Base-by-base conservation (phyloP, 768 basidiomycete species). In the Rhizopogon salebrosus region DNA sequence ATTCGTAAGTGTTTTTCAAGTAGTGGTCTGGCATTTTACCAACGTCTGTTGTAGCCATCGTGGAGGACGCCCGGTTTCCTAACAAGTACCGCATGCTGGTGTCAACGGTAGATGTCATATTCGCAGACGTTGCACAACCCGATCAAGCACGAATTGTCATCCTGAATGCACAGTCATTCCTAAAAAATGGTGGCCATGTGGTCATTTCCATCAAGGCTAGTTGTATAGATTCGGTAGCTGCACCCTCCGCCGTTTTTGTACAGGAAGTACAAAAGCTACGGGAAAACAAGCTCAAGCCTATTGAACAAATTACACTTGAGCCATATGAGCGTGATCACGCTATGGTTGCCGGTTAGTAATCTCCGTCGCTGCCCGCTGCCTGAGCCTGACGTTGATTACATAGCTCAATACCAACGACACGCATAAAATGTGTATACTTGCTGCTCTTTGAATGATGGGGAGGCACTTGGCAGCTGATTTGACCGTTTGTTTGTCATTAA, bases 141-240 rank as follows among this genome's bases (percentile, higher is more conserved):
- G 95, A 99, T 72, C 97, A 99, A 74, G 95, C 95, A 3, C 93
- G 95, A 76, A 98, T 98, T 64, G 92, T 98, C 57, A 79, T 82
- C 37, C 80, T 85, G 70, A 98, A 99, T 70, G 92, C 95, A 0
- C 85, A 97, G 61, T 85, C 86, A 69, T 99, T 99, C 86, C 80
- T 99, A 51, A 98, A 95, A 71, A 87, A 95, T 69, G 83, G 81
- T 27, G 97, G 97, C 2, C 92, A 97, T 62, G 77, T 82, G 61
- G 85, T 99, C 62, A 93, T 99, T 58, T 98, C 95, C 51, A 97
- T 99, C 81, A 99, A 99, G 77, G 97, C 97, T 27, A 93, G 89
- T 63, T 99, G 97, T 77, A 89, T 99, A 69, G 97, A 99, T 71
- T 98, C 93, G 39, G 98, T 95, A n/a, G 81, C 80, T 3, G 83